Evolutionary conservation across 768 basidiomycete genomes (phyloP).

Genomic region (Dioszegia aurantiaca): DNA sequence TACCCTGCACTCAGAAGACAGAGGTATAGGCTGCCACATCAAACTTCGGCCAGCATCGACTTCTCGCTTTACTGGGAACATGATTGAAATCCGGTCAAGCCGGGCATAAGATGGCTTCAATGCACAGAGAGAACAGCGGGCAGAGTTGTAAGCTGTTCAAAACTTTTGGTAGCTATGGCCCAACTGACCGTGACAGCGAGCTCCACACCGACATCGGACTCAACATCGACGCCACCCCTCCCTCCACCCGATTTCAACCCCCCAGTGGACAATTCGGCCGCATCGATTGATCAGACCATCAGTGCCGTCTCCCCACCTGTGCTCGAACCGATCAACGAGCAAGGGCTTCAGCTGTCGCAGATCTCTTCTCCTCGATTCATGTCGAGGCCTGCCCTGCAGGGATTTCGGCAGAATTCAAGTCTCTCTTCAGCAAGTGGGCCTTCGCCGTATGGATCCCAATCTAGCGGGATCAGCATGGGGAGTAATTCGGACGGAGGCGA

Average conservation of each 20-base stretch:
- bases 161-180: too few relatives aligned
- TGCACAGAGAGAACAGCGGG: background rate
- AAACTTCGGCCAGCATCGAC: too few relatives aligned
- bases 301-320: constrained; percentile 7
- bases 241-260: constrained; percentile 43
- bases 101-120: background rate
- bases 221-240: constrained; percentile 16
- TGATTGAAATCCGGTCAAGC: too few relatives aligned
- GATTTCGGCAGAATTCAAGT: constrained; percentile 11
- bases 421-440: background rate
- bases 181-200: too few relatives aligned
- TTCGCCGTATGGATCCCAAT: background rate
- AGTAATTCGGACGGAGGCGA: constrained; percentile 28
- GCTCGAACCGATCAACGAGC: background rate
- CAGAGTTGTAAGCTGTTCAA: background rate
- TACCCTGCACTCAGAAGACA: too few relatives aligned
- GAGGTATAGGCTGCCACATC: too few relatives aligned
- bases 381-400: constrained; percentile 20
- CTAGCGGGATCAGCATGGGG: constrained; percentile 2
- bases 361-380: constrained; percentile 7
- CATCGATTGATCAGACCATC: constrained; percentile 19
- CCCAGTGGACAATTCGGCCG: constrained; percentile 27
- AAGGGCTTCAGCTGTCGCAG: background rate
- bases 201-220: constrained; percentile 1
- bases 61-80: too few relatives aligned